Conservation (phyloP, 495 filamentous ascomycete species). For the Neurospora sp. region DNA sequence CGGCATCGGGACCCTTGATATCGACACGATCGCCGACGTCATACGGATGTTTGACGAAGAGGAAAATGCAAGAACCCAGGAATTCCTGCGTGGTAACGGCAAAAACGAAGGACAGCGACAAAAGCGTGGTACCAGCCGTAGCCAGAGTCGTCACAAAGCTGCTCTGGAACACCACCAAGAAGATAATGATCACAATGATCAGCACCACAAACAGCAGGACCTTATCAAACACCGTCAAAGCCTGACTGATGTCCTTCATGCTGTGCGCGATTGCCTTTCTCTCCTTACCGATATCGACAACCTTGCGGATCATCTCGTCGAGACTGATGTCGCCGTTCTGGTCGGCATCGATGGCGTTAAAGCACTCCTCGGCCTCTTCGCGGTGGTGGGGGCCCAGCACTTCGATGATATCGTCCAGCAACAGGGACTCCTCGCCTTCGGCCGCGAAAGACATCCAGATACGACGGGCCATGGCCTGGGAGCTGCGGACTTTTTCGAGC, state of each 20-base stretch:
- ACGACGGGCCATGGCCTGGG: conserved; percentile 80
- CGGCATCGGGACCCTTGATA: conserved; percentile 48
- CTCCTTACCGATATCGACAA: conserved; percentile 72
- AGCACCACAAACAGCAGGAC: conserved; percentile 70
- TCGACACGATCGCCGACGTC: conserved; percentile 94
- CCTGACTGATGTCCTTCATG: conserved; percentile 96
- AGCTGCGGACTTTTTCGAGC: conserved; percentile 67
- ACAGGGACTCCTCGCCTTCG: conserved; percentile 74
- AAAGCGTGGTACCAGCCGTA: conserved; percentile 87
- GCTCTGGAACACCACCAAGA: conserved; percentile 78
- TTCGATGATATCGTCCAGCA: conserved; percentile 70
- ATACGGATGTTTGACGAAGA: conserved; percentile 89
- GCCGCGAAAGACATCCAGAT: conserved; percentile 98
- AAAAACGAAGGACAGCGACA: conserved; percentile 93
- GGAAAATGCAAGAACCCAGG: conserved; percentile 90
- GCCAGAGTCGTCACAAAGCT: conserved; percentile 80
- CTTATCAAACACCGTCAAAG: conserved; percentile 80
- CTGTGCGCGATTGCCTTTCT: conserved; percentile 77
- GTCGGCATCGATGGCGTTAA: conserved; percentile 70
- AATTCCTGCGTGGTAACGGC: conserved; percentile 86
- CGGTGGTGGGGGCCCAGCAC: conserved; percentile 67
- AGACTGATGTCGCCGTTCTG: conserved; percentile 87
- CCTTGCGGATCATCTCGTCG: conserved; percentile 88
- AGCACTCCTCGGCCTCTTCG: conserved; percentile 73
- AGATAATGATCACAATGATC: conserved; percentile 74